Evolutionary conservation across 2,329 filamentous ascomycete genomes (phyloP), one percentile per base, ranked within the genome.

Genomic region (Colletotrichum chlorophyti): DNA sequence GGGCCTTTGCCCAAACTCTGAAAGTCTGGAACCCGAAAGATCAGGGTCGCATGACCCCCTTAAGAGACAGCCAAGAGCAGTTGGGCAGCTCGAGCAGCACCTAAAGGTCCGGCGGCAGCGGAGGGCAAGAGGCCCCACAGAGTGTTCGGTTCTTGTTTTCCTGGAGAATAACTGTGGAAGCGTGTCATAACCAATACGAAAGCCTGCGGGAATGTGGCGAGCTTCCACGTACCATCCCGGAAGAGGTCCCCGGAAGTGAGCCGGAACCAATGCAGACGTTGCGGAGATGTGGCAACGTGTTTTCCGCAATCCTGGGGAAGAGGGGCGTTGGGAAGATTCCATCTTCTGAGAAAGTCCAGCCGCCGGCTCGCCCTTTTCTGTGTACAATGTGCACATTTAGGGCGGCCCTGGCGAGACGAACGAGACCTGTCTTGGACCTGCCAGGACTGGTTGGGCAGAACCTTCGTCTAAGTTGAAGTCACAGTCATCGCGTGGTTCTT

Each of bases 231-330:
- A n/a, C 32, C 24, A 12, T 29, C 24, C 17, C 46, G 46, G 46
- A 40, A 29, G 34, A 49, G 31, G 34, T 6, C 24, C 34, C 46
- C 8, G 24, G 46, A 24, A 21, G 17, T 12, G 34, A 38, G 24
- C 34, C 46, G 46, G 19, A 26, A 24, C 46, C 24, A 21, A 37
- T 38, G 46, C 5, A 17, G 21, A 29, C 46, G 24, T 6, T 31
- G 46, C 34, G 46, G 46, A 38, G 34, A 49, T 34, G 46, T 49
- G 34, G 17, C 21, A 49, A 49, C 26, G 12, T 34, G 15, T 27
- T 49, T 49, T 40, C 46, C 46, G 46, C 46, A 49, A 40, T 49
- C 17, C 34, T 38, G 46, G 46, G 46, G 46, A 31, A 40, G 38
- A 15, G 32, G 15, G 46, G 27, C 10, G 21, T 17, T 31, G 24